Base-by-base conservation (phyloP, 1,284 basidiomycete species). In the Fomitopsis schrenkii region DNA sequence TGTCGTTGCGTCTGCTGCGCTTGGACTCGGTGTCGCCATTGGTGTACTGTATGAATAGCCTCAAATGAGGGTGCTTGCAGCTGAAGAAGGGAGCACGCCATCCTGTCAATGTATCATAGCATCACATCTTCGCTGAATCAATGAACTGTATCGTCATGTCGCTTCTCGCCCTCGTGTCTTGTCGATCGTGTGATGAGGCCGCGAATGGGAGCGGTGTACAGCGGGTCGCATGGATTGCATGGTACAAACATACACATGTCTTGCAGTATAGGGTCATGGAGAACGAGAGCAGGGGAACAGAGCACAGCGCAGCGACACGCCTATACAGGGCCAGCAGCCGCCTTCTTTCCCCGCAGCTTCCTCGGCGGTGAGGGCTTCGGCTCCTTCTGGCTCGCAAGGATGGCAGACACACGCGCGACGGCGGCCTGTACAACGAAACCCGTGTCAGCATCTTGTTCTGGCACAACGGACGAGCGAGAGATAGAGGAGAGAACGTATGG, bases 381-480 rank as follows among this genome's bases (percentile, higher is more conserved):
- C 76, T 88, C 87, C 74, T 84, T 86, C 78, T 91, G 86, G 63
- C 88, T 79, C 52, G 80, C 82, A 63, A 87, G 68, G 67, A 95
- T 81, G 60, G 91, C 90, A 68, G 91, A 93, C 59, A 88, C 85
- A 66, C 93, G 92, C 64, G 90, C 91, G 61, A 95, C 83, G 67
- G 88, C 84, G 69, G 88, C 89, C 93, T 95, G 71, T 57, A 52
- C 55, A 48, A 17, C 14, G 30, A 17, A 53, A 14, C 3, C 0
- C 36, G n/a, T 17, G 59, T 59, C 33, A 59, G 59, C 42, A 36
- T 55, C 48, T 9, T 45, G 19, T n/a, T 36, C 33, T n/a, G 12
- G 5, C 48, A 26, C 7, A 45, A 45, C 17, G 40, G 40, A 64
- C 64, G 38, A 57, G 42, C 28, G 58, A 17, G 35, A 22, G 22